Evolutionary conservation across 129 eudicot genomes (phyloP).

Genomic region (Lactuca saligna): DNA sequence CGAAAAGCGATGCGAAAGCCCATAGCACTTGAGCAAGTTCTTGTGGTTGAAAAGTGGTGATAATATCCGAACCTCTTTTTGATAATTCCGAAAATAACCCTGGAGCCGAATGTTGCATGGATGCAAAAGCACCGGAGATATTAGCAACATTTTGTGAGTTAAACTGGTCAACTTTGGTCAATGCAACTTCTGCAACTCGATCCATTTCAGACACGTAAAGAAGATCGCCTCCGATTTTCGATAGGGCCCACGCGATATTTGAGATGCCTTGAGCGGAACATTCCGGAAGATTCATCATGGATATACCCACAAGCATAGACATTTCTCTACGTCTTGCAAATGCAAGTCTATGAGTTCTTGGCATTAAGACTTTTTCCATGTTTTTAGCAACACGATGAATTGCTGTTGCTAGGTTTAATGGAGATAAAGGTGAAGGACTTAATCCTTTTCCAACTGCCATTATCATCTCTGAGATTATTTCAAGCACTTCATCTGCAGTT

Average conservation of each 20-base stretch:
- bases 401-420: conserved; percentile 85
- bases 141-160: conserved; percentile 94
- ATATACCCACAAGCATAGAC: conserved; percentile 93
- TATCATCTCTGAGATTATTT: conserved; percentile 55
- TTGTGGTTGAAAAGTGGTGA: conserved; percentile 66
- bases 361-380: conserved; percentile 94
- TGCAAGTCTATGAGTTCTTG: conserved; percentile 58
- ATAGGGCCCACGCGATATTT: conserved; percentile 94
- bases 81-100: conserved; percentile 62
- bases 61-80: conserved; percentile 54
- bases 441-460: conserved; percentile 86
- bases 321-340: conserved; percentile 84
- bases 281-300: conserved; percentile 86
- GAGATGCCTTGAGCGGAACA: conserved; percentile 94
- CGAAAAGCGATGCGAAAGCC: conserved; percentile 88
- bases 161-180: conserved; percentile 62
- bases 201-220: conserved; percentile 91
- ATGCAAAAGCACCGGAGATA: conserved; percentile 87
- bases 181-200: conserved; percentile 86
- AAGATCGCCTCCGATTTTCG: conserved; percentile 96
- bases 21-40: conserved; percentile 91
- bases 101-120: conserved; percentile 93
- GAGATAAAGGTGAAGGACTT: conserved; percentile 92
- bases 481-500: conserved; percentile 82
- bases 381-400: conserved; percentile 91